phyloP scores from a whole-genome alignment of 768 basidiomycete species.

The Serendipita vermifera region DNA sequence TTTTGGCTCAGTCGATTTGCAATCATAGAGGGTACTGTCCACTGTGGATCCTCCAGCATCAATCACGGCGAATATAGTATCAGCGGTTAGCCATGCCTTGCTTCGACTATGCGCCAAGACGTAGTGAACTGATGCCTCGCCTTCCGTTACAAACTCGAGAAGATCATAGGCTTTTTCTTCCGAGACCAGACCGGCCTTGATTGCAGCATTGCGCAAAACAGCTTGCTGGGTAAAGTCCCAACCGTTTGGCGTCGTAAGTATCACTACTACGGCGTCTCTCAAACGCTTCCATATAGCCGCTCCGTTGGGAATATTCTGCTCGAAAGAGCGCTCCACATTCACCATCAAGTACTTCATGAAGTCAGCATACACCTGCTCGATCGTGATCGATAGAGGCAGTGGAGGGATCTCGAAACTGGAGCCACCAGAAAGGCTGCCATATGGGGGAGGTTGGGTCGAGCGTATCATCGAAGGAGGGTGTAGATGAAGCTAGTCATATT shows the following conservation, averaged over 20 bases:
- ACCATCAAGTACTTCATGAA: conserved; percentile 19
- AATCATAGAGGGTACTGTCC: too few relatives aligned
- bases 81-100: too few relatives aligned
- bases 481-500: too few relatives aligned
- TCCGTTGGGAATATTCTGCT: conserved; percentile 15
- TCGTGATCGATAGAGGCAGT: conserved; percentile 16
- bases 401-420: neutral
- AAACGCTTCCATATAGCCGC: too few relatives aligned
- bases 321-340: conserved; percentile 17
- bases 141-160: conserved; percentile 20
- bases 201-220: conserved; percentile 20
- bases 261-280: conserved; percentile 17
- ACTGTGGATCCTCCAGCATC: too few relatives aligned
- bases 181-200: conserved; percentile 18
- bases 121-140: neutral
- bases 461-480: too few relatives aligned
- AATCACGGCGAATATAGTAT: too few relatives aligned
- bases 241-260: conserved; percentile 20
- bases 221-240: conserved; percentile 19
- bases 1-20: too few relatives aligned
- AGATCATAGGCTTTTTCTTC: conserved; percentile 6
- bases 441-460: too few relatives aligned
- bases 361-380: conserved; percentile 19
- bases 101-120: too few relatives aligned
- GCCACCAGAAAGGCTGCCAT: too few relatives aligned